Base-by-base conservation (phyloP, 163 green algal species). In the Scenedesmus sp. region DNA sequence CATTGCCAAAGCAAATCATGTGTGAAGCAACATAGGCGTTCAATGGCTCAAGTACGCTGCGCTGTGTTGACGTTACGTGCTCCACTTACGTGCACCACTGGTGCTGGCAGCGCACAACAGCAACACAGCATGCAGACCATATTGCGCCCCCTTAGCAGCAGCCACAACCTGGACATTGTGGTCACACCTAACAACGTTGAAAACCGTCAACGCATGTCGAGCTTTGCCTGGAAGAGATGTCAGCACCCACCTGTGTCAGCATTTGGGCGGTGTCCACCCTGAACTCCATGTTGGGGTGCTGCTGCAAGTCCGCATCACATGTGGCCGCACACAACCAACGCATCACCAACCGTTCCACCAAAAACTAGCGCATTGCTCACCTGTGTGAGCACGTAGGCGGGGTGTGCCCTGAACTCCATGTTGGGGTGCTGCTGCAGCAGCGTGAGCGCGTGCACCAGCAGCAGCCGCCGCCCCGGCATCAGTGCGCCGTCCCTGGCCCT, bases 341-440 rank as follows among this genome's bases (percentile, higher is more conserved):
- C 34, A 46, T 46, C 34, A 46, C 34, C 34, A 46, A 46, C 34
- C 34, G 34, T 46, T 46, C 34, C 34, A 46, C 34, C 34, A 46
- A 46, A 46, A 46, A 46, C 34, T 46, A 46, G 34, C 34, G 34
- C 34, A 46, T 46, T 46, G 34, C 23, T 2, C 20, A 79, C 70
- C 70, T 79, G 70, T 52, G 70, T 79, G 70, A 79, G 70, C 23
- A 79, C 70, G 70, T 52, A 79, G 46, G 70, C 70, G 0, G 70
- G 70, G 70, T 79, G 70, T 2, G 23, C 70, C 70, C 20, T 10
- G 70, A 79, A 79, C 5, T 52, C 70, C 70, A 79, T 79, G 70
- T 79, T 79, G 70, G 70, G 70, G 70, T 79, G 70, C 70, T 79
- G 20, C 70, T 79, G 70, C 70, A 79, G 70, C 70, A 79, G 70